These are phyloP conservation scores for Buddleja alternifolia DNA, from an alignment of 257 asterid genomes.

Conservation along the genomic window DNA sequence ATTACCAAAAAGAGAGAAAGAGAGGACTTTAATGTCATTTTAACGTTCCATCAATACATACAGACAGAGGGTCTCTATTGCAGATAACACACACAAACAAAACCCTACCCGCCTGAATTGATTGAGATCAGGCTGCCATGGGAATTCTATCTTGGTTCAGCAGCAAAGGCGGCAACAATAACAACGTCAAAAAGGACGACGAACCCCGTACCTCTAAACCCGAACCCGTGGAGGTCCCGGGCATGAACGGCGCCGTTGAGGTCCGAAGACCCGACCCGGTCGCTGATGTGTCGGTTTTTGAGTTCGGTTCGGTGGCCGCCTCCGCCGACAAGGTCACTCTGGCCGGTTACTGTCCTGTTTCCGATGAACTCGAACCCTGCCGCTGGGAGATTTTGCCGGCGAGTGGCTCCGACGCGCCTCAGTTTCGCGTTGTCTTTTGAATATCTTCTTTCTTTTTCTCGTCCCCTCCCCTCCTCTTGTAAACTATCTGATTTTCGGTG, in stretches of 20 bases:
- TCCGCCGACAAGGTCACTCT: slow-evolving; percentile 78
- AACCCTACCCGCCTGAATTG: no score
- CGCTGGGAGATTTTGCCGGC: slow-evolving; percentile 90
- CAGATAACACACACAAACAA: no score
- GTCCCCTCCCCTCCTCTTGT: slow-evolving; percentile 16
- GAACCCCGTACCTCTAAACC: slow-evolving; percentile 20
- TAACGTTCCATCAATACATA: no score
- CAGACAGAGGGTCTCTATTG: no score
- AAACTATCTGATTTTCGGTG: slow-evolving; percentile 6
- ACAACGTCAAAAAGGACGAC: slow-evolving; percentile 30
- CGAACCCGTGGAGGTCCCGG: slow-evolving; percentile 54
- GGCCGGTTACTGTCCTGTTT: slow-evolving; percentile 81
- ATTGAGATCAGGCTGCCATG: no score
- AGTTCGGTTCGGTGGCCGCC: slow-evolving; percentile 82
- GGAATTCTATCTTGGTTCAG: slow-evolving; percentile 64
- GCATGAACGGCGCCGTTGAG: slow-evolving; percentile 86
- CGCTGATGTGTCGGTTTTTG: slow-evolving; percentile 64
- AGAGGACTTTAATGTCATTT: no score
- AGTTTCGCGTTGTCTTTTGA: slow-evolving; percentile 79
- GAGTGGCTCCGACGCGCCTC: slow-evolving; percentile 78
- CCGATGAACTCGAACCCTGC: slow-evolving; percentile 87
- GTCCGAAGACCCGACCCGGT: slow-evolving; percentile 50
- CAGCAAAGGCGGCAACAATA: slow-evolving; percentile 35
- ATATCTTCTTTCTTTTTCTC: neutral
- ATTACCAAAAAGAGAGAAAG: no score